Base-by-base conservation (phyloP, 495 filamentous ascomycete species). In the Neurospora africana region DNA sequence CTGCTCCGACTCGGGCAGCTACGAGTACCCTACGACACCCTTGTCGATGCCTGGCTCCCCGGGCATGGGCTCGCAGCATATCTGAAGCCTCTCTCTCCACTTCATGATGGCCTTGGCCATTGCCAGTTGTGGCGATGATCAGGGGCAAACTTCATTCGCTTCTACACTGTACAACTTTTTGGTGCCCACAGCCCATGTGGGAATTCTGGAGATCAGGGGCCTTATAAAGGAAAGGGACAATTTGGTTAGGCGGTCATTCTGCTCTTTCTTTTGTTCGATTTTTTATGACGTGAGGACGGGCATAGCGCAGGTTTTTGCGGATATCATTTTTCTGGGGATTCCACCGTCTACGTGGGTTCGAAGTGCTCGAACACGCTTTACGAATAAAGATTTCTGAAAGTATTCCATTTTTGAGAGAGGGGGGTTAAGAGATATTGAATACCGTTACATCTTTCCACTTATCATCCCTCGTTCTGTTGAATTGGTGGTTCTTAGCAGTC, bases 11-110 rank as follows among this genome's bases (percentile, higher is more conserved):
- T 78, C 84, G 80, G 81, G 87, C 67, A 79, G 78, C 73, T 84
- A 85, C 75, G 82, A 84, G 73, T 92, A 91, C 79, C 91, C 90
- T 36, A 85, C 85, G 27, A 92, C 90, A 70, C 91, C 91, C 37
- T 79, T 87, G 65, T 91, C 89, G 17, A 90, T 90, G 85, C 89
- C 90, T 19, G 83, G 85, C 61, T 91, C 90, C 19, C 90, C 90
- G 15, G 83, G 82, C 40, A 76, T 86, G 71, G 76, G 79, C 21
- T 81, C 79, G 70, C 81, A 81, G 39, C 79, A 80, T 8, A 53
- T 72, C 61, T 76, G 74, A 70, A 47, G 27, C 19, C 38, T 13
- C 21, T 5, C 40, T 39, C 23, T 27, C 7, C 44, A 68, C 47
- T 58, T 6, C 0, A 58, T 7, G 47, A 13, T 5, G 11, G 0